Conservation (phyloP, 305 asterid species). For the Fraxinus dipetala region DNA sequence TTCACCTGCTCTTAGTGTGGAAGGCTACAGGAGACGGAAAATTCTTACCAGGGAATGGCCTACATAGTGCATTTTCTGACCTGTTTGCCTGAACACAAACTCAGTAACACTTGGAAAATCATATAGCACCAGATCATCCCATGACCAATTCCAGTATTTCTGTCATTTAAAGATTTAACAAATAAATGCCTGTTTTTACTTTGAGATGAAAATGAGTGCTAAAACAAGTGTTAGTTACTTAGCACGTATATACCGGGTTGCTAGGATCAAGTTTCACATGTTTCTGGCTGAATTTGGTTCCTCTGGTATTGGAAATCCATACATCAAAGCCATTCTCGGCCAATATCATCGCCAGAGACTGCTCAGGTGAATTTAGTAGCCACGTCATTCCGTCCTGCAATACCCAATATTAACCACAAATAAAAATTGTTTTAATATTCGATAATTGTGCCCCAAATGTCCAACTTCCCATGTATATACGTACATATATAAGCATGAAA, state of each 20-base stretch:
- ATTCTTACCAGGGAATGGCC: conserved; percentile 75
- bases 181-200: neutral
- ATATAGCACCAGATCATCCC: conserved; percentile 72
- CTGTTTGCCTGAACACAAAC: conserved; percentile 46
- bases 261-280: conserved; percentile 46
- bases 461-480: neutral
- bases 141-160: conserved; percentile 82
- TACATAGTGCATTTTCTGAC: conserved; percentile 55
- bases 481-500: neutral
- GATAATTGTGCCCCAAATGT: neutral
- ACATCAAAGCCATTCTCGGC: conserved; percentile 80
- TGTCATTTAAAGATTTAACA: conserved; percentile 5
- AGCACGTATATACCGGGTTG: conserved; percentile 32
- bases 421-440: no score
- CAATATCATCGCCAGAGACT: conserved; percentile 59
- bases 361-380: conserved; percentile 55
- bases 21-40: neutral
- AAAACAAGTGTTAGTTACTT: neutral
- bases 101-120: conserved; percentile 58
- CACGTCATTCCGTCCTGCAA: conserved; percentile 79
- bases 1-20: neutral
- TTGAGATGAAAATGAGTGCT: neutral
- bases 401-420: neutral
- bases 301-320: conserved; percentile 73
- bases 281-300: conserved; percentile 62